A percentile compares a stretch with the other conserved stretches of the same genome.
phyloP scores from a whole-genome alignment of 768 basidiomycete genomes.

The Pseudohyphozyma bogoriensis region DNA sequence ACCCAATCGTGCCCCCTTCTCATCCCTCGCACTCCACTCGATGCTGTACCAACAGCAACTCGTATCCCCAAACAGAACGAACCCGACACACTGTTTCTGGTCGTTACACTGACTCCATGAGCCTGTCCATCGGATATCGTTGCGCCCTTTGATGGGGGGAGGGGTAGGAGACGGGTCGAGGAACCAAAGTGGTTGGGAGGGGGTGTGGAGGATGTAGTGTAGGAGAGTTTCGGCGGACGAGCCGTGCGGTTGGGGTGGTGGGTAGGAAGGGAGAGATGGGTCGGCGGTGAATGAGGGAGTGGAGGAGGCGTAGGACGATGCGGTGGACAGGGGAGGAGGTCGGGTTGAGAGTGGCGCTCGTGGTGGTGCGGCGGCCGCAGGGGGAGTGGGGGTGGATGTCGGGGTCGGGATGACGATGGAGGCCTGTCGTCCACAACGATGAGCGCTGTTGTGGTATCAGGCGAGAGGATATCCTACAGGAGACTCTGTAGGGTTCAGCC shows the following conservation, averaged over 20 bases:
- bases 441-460: no score
- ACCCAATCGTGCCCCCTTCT: not conserved
- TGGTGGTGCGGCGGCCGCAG: not conserved
- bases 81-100: not conserved
- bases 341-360: not conserved
- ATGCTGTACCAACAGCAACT: slow-evolving; percentile 12
- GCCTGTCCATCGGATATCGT: slow-evolving; percentile 10
- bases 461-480: no score
- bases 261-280: slow-evolving; percentile 11
- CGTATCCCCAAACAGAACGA: slow-evolving; percentile 11
- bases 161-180: not conserved
- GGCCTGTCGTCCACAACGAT: no score
- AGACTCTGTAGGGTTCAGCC: accelerated
- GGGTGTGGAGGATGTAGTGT: slow-evolving; percentile 4
- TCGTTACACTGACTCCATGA: not conserved
- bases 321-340: not conserved
- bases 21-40: slow-evolving; percentile 3
- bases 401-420: not conserved
- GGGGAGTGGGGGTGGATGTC: not conserved
- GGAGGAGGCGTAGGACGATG: not conserved
- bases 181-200: slow-evolving; percentile 14
- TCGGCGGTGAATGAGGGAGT: not conserved
- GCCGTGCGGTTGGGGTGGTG: slow-evolving; percentile 5
- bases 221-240: slow-evolving; percentile 22
- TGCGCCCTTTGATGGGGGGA: slow-evolving; percentile 1